A percentile compares a stretch with the other conserved stretches of the same genome.
These are phyloP conservation scores for Colletotrichum simmondsii DNA, from an alignment of 2,329 filamentous ascomycete genomes.

Conservation along the genomic window DNA sequence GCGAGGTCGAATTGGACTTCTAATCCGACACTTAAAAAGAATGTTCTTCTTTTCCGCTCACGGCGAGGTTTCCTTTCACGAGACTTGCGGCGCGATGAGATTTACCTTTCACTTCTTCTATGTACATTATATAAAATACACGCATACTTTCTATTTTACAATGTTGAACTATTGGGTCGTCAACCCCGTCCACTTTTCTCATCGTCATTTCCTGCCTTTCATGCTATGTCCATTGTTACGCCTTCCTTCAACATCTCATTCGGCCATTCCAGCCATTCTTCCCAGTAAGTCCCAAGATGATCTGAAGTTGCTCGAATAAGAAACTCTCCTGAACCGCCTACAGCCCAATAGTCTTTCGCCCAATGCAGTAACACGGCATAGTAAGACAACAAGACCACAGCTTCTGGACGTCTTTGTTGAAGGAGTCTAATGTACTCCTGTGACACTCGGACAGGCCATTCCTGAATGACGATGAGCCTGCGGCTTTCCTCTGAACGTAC, in stretches of 20 bases:
- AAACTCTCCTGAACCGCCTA: slow-evolving; percentile 39
- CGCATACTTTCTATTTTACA: no score
- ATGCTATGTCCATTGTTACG: no score
- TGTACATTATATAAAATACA: no score
- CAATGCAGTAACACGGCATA: slow-evolving; percentile 52
- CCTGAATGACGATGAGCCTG: slow-evolving; percentile 38
- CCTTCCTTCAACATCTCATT: slow-evolving; percentile 5
- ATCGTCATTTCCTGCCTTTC: no score
- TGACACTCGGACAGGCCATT: slow-evolving; percentile 48
- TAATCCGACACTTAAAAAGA: no score
- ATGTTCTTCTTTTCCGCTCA: no score
- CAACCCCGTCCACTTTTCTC: no score
- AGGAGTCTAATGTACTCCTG: slow-evolving; percentile 43
- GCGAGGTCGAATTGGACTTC: no score
- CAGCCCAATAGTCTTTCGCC: slow-evolving; percentile 46
- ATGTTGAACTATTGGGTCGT: no score
- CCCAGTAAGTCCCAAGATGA: slow-evolving; percentile 39
- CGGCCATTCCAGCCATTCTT: slow-evolving; percentile 40
- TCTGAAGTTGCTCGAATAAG: slow-evolving; percentile 36
- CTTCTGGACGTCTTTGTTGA: not conserved
- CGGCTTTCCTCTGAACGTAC: not conserved
- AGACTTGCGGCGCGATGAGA: no score
- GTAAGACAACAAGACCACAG: slow-evolving; percentile 52
- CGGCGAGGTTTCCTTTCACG: no score
- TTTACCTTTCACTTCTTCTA: no score